phyloP scores from a whole-genome alignment of 805 yeast genomes.

The Lipomyces mesembrius region DNA sequence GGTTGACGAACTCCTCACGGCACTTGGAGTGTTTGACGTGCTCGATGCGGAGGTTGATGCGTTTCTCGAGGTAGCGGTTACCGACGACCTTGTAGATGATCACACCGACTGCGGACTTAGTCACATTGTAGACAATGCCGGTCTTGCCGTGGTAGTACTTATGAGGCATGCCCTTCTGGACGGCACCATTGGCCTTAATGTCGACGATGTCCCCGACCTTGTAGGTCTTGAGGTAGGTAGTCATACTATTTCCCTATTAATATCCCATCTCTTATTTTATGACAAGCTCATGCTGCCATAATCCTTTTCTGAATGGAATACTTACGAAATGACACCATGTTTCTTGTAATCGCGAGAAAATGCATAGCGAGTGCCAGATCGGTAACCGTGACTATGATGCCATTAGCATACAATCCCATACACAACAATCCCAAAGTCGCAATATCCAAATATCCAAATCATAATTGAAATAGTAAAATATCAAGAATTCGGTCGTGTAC shows the following conservation, averaged over 20 bases:
- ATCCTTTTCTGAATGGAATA: neutral
- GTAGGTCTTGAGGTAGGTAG: constrained; percentile 97
- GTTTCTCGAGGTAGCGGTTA: constrained; percentile 98
- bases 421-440: neutral
- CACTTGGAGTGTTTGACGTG: constrained; percentile 99
- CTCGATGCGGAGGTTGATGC: constrained; percentile 97
- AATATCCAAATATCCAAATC: constrained; percentile 12
- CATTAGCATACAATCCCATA: constrained; percentile 12
- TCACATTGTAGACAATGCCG: constrained; percentile 98
- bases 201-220: constrained; percentile 99
- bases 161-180: constrained; percentile 99
- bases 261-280: neutral
- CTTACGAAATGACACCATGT: constrained; percentile 82
- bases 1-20: constrained; percentile 98
- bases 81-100: constrained; percentile 98
- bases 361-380: constrained; percentile 99
- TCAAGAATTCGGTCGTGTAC: constrained; percentile 9
- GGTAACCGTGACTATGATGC: constrained; percentile 87
- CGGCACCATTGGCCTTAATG: constrained; percentile 96
- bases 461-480: constrained; percentile 9
- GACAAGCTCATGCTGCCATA: neutral
- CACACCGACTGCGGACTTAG: constrained; percentile 98
- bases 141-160: constrained; percentile 99
- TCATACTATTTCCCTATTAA: constrained; percentile 50
- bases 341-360: constrained; percentile 99